Evolutionary conservation across 2,329 filamentous ascomycete genomes (phyloP).

Genomic region (Aspergillus versicolor): DNA sequence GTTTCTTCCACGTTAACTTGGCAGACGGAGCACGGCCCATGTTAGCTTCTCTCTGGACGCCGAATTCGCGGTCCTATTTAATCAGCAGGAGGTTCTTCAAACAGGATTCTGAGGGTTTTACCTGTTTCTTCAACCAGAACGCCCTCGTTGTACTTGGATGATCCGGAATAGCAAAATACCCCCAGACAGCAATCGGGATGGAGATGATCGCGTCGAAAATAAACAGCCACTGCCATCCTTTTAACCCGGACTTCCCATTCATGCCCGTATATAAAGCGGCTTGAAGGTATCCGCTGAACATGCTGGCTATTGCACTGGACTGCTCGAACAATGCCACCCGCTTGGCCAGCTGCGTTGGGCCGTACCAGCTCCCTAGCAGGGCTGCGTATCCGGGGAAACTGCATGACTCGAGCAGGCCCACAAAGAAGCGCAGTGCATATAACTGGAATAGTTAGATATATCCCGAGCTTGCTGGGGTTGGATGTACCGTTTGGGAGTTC

Average conservation of each 20-base stretch:
- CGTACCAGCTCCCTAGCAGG: conserved; percentile 22
- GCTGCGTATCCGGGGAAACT: conserved; percentile 15
- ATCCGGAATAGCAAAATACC: conserved; percentile 43
- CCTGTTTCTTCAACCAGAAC: conserved; percentile 27
- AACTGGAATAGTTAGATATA: neutral
- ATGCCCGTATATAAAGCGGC: conserved; percentile 51
- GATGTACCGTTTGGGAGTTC: conserved; percentile 4
- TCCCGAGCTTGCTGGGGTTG: neutral
- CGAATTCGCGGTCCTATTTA: neutral
- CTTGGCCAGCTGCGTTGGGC: conserved; percentile 11
- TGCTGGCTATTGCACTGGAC: neutral
- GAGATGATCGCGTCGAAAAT: conserved; percentile 56
- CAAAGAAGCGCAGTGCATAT: conserved; percentile 20
- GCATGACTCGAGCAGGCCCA: conserved; percentile 19
- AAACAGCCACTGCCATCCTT: conserved; percentile 56
- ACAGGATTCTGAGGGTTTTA: neutral
- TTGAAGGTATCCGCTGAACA: conserved; percentile 29
- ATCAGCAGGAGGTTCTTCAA: no score
- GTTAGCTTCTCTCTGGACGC: neutral
- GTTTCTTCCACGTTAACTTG: neutral
- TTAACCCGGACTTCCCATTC: conserved; percentile 46
- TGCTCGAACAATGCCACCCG: conserved; percentile 18
- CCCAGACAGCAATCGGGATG: conserved; percentile 41
- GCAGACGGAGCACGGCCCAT: neutral
- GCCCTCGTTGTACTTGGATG: conserved; percentile 45